Evolutionary conservation across 257 asterid species (phyloP), one percentile per base, ranked within the genome.

Genomic region (Ballota nigra): DNA sequence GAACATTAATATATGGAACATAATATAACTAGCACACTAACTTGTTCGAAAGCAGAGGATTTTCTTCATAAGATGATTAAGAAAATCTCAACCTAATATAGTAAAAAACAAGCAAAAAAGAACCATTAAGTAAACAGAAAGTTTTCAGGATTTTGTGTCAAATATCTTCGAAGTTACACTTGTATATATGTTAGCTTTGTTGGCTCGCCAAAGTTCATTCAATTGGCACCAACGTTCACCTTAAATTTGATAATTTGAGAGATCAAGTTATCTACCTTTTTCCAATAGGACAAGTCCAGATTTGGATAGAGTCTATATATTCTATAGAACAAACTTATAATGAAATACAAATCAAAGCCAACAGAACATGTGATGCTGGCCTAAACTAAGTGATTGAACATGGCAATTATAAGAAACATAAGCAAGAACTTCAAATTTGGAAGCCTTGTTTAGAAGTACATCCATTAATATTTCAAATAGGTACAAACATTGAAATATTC

Each of bases 41-140:
- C 56, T 57, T 9, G 26, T 47, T 68, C 61, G 43, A 68, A 69
- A 53, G 68, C 72, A 80, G 26, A 26, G n/a, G 43, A 10, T 13
- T 51, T 56, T 56, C 18, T 67, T 34, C 70, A 31, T 64, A 19
- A 52, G 79, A 23, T 36, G 40, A 41, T 31, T 26, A 73, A 19
- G 8, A 60, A 59, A 51, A 40, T 52, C 45, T 47, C 68, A 69
- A 63, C 57, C 52, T 40, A 49, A 40, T 41, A 51, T 22, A 55
- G 62, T 34, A 8, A 68, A 40, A 61, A 63, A 74, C n/a, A 43
- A 45, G 43, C n/a, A n/a, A n/a, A 71, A 75, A 66, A 51, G 31
- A 60, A 66, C 38, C 51, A n/a, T 52, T 5, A 22, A 15, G 65
- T 15, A 36, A 60, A 71, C 22, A 61, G 13, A 43, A 36, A 72